Evolutionary conservation across 352 stramenopile species (phyloP).

Genomic region (Phytopythium chamaehyphon): DNA sequence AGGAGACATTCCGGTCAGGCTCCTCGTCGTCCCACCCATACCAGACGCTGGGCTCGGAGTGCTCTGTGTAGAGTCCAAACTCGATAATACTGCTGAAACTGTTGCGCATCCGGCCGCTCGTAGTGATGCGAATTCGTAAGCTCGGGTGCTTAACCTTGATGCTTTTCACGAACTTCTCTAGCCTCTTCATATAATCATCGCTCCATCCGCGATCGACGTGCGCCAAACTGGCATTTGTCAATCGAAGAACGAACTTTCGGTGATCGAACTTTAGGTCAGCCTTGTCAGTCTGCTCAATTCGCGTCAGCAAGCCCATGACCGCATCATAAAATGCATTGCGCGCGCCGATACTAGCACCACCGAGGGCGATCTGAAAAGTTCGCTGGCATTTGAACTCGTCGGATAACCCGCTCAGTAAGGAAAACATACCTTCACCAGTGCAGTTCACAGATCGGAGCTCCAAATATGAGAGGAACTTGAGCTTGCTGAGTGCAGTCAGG

Average conservation of each 20-base stretch:
- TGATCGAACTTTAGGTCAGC: slow-evolving; percentile 17
- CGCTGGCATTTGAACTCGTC: slow-evolving; percentile 18
- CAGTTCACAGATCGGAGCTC: slow-evolving; percentile 27
- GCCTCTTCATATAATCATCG: slow-evolving; percentile 22
- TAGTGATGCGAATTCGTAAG: slow-evolving; percentile 19
- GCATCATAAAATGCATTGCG: slow-evolving; percentile 29
- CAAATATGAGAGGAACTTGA: slow-evolving; percentile 20
- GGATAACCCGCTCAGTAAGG: slow-evolving; percentile 28
- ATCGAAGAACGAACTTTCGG: slow-evolving; percentile 29
- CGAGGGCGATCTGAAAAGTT: slow-evolving; percentile 18
- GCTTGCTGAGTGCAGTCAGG: slow-evolving; percentile 23
- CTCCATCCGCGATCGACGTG: slow-evolving; percentile 31
- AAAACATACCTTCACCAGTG: slow-evolving; percentile 30
- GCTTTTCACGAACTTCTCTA: slow-evolving; percentile 16
- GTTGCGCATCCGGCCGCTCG: slow-evolving; percentile 6
- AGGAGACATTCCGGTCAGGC: slow-evolving; percentile 12
- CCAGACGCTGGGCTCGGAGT: slow-evolving; percentile 26
- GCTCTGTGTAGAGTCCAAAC: slow-evolving; percentile 31
- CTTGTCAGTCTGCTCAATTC: slow-evolving; percentile 11
- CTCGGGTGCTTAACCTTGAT: slow-evolving; percentile 20
- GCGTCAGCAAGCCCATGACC: slow-evolving; percentile 20
- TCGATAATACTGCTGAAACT: slow-evolving; percentile 30
- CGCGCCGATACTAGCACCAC: slow-evolving; percentile 8
- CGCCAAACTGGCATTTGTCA: slow-evolving; percentile 18
- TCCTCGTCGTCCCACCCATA: slow-evolving; percentile 38